A percentile compares a stretch with the other conserved stretches of the same genome.
phyloP scores from a whole-genome alignment of 2,329 filamentous ascomycete species.

The Albifimbria verrucaria region DNA sequence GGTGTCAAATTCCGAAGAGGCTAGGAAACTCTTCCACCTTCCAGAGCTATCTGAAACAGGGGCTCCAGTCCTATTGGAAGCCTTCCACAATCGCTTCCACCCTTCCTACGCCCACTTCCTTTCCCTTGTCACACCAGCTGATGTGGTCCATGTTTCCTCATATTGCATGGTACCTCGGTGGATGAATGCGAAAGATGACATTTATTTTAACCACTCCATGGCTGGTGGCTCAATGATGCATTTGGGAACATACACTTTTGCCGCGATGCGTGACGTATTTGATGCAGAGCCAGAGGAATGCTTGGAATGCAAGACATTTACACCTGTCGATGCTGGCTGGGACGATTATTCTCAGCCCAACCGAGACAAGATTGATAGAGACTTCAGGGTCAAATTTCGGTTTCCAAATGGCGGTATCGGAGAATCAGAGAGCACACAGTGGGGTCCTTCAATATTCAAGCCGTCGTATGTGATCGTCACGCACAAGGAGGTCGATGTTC shows the following conservation, averaged over 20 bases:
- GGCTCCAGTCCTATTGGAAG: constrained; percentile 49
- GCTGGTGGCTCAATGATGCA: constrained; percentile 40
- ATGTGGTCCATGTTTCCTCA: constrained; percentile 31
- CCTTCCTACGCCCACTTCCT: constrained; percentile 43
- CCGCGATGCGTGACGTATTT: constrained; percentile 36
- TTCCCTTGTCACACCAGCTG: constrained; percentile 31
- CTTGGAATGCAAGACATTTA: constrained; percentile 23
- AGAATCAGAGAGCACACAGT: constrained; percentile 24
- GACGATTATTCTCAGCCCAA: constrained; percentile 17
- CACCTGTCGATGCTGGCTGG: too few relatives aligned
- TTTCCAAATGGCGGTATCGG: constrained; percentile 36
- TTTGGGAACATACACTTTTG: constrained; percentile 37
- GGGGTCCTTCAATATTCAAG: constrained; percentile 8
- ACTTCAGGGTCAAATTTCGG: constrained; percentile 31
- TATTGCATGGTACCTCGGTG: constrained; percentile 25
- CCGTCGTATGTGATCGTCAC: constrained; percentile 5
- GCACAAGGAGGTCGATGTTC: background rate
- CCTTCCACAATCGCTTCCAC: constrained; percentile 49
- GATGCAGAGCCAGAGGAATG: constrained; percentile 35
- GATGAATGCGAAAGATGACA: constrained; percentile 33
- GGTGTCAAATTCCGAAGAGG: constrained; percentile 42
- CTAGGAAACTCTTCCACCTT: constrained; percentile 38
- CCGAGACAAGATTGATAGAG: constrained; percentile 29
- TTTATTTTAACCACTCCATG: constrained; percentile 39
- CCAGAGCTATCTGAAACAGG: constrained; percentile 26